Percentiles rank a stretch among this genome's conserved stretches.
These are phyloP conservation scores for Mycena filopes DNA, from an alignment of 768 basidiomycete species.

Conservation along the genomic window DNA sequence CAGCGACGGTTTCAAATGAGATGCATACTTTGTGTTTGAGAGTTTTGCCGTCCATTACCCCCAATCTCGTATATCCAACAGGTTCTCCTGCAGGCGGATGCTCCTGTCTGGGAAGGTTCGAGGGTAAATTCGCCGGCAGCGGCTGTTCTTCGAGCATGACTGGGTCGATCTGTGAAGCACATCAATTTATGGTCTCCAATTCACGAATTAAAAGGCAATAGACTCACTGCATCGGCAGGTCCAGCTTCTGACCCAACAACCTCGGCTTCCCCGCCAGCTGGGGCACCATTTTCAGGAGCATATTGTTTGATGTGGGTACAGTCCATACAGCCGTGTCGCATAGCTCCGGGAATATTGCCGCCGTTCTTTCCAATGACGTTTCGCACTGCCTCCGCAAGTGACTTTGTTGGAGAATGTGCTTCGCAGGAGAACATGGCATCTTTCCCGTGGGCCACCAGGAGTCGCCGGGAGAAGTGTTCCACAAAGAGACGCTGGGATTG, in stretches of 20 bases:
- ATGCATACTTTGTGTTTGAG: slow-evolving; percentile 36
- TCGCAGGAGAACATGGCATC: slow-evolving; percentile 18
- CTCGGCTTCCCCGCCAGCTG: neutral
- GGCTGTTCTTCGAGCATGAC: neutral
- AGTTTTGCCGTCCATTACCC: slow-evolving; percentile 47
- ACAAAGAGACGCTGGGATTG: slow-evolving; percentile 36
- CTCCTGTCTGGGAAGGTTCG: neutral
- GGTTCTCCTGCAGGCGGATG: neutral
- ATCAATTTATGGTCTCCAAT: neutral
- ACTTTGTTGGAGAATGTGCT: slow-evolving; percentile 26
- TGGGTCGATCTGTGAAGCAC: neutral
- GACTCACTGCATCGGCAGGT: slow-evolving; percentile 7
- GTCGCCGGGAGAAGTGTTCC: slow-evolving; percentile 19
- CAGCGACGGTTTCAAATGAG: too few species aligned
- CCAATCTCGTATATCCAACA: slow-evolving; percentile 39
- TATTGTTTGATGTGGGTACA: slow-evolving; percentile 26
- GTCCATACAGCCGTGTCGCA: slow-evolving; percentile 16
- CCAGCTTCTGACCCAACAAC: slow-evolving; percentile 30
- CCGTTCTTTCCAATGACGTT: slow-evolving; percentile 31
- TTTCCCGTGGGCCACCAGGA: slow-evolving; percentile 42
- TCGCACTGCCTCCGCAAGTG: slow-evolving; percentile 23
- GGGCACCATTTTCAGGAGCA: neutral
- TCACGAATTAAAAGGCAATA: too few species aligned
- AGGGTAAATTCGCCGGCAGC: neutral
- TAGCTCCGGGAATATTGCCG: slow-evolving; percentile 13